Percentiles rank a stretch among this genome's conserved stretches.
Evolutionary conservation across 441 rosid genomes (phyloP).

Genomic region (Arabidopsis hybrid): DNA sequence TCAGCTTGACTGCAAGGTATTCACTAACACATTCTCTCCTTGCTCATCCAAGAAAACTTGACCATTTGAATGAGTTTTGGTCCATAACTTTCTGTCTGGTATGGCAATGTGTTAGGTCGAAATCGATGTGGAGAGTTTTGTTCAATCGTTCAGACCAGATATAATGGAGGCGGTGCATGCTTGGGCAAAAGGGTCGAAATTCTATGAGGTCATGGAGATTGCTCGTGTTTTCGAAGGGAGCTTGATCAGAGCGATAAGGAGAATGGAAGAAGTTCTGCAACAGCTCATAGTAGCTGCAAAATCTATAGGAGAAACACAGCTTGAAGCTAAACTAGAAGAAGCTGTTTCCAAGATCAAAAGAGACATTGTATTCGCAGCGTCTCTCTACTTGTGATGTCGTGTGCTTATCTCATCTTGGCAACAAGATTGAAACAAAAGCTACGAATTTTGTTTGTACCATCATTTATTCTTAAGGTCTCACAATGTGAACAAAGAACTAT

Average conservation of each 20-base stretch:
- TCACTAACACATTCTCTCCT: not conserved
- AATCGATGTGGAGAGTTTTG: slow-evolving; percentile 85
- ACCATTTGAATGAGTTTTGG: slow-evolving; percentile 12
- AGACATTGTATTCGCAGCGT: slow-evolving; percentile 97
- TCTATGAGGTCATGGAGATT: slow-evolving; percentile 92
- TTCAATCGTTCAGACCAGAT: slow-evolving; percentile 88
- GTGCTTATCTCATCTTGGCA: slow-evolving; percentile 14
- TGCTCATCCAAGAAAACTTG: slow-evolving; percentile 20
- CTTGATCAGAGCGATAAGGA: slow-evolving; percentile 97
- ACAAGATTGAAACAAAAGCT: slow-evolving; percentile 12
- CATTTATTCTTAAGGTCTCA: not conserved
- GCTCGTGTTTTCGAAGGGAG: slow-evolving; percentile 96
- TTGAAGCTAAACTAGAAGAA: slow-evolving; percentile 85
- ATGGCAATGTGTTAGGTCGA: slow-evolving; percentile 61
- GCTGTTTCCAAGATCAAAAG: slow-evolving; percentile 95
- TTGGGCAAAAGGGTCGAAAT: slow-evolving; percentile 97
- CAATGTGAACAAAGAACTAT: not conserved
- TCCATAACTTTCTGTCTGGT: slow-evolving; percentile 25
- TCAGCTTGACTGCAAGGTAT: slow-evolving; percentile 97
- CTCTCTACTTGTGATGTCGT: slow-evolving; percentile 69
- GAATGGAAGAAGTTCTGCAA: slow-evolving; percentile 96
- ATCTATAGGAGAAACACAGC: slow-evolving; percentile 88
- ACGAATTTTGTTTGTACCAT: slow-evolving; percentile 23
- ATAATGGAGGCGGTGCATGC: slow-evolving; percentile 95
- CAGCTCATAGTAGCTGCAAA: slow-evolving; percentile 93